Conservation (phyloP, 805 yeast species). For the Kuraishia borneana region DNA sequence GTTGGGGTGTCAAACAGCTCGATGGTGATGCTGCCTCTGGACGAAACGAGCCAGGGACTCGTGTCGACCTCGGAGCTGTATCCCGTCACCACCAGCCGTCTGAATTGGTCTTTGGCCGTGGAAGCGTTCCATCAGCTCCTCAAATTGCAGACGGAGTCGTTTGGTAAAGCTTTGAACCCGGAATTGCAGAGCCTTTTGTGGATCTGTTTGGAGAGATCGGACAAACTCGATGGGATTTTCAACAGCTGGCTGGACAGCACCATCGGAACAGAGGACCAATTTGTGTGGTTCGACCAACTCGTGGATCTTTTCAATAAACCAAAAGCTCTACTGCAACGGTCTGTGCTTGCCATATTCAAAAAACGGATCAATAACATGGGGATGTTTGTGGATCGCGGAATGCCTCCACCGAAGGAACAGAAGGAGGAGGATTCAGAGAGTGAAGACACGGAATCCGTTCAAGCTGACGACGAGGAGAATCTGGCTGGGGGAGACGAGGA, state of each 20-base stretch:
- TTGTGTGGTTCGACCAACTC: constrained; percentile 17
- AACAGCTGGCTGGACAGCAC: constrained; percentile 11
- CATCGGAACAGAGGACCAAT: constrained; percentile 7
- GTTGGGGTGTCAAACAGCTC: constrained; percentile 16
- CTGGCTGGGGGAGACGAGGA: constrained; percentile 6
- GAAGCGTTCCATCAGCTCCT: constrained; percentile 17
- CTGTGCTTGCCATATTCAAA: constrained; percentile 13
- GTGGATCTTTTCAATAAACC: constrained; percentile 13
- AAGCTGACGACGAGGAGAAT: constrained; percentile 2
- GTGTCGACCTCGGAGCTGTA: constrained; percentile 15
- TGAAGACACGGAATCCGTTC: constrained; percentile 9
- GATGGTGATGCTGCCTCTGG: constrained; percentile 12
- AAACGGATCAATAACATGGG: constrained; percentile 18
- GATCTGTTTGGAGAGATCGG: constrained; percentile 18
- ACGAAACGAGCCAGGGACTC: constrained; percentile 8
- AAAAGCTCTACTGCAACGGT: constrained; percentile 12
- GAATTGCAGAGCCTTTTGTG: constrained; percentile 15
- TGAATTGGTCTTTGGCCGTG: constrained; percentile 13
- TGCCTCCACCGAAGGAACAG: not conserved
- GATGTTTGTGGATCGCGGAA: constrained; percentile 12
- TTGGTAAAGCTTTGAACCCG: constrained; percentile 6
- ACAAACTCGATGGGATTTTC: constrained; percentile 10
- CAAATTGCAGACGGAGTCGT: constrained; percentile 10
- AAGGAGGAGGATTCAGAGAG: constrained; percentile 4
- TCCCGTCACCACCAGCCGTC: constrained; percentile 20